Evolutionary conservation across 306 rosid genomes (phyloP), one percentile per base, ranked within the genome.

Genomic region (Geum urbanum): DNA sequence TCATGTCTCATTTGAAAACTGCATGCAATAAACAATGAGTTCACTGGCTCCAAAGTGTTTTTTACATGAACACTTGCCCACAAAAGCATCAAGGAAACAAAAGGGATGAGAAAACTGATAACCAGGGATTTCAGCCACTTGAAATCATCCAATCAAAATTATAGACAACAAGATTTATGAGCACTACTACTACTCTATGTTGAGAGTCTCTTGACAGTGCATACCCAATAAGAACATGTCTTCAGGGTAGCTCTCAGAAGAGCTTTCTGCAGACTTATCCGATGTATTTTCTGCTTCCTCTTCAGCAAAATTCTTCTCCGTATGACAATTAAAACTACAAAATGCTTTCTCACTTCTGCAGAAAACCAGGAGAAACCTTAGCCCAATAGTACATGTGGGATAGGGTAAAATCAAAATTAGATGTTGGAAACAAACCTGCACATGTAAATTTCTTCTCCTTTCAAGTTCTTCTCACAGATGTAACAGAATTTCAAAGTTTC

Each of bases 321-420:
- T 74, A 37, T 66, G 80, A 80, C 96, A 79, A 43, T 68, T 77
- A 54, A 80, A 74, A 76, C 96, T 79, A 83, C 95, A 92, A 83
- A 87, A 86, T 51, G 85, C 86, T 82, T 92, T 84, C 70, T 74
- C 86, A 54, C 78, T 84, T 62, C 90, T 87, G 86, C 77, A 57
- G 69, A 48, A 74, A 57, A 67, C 51, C 32, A 22, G 71, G 67
- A 56, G 46, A 69, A 52, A 74, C 59, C 52, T 76, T 48, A 54
- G 54, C 39, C 72, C 63, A 6, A 51, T 73, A 47, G 57, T 37
- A 50, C 43, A 66, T 72, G 63, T 27, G 59, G 19, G 72, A 72
- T 45, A 8, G 8, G 66, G 65, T 61, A 57, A 32, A 49, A 60
- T 8, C 12, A 43, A 20, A 40, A 63, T 55, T 24, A 27, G 19